Percentiles rank a stretch among this genome's conserved stretches.
These are phyloP conservation scores for Paramecium caudatum DNA, from an alignment of 73 alveolate genomes.

Conservation along the genomic window DNA sequence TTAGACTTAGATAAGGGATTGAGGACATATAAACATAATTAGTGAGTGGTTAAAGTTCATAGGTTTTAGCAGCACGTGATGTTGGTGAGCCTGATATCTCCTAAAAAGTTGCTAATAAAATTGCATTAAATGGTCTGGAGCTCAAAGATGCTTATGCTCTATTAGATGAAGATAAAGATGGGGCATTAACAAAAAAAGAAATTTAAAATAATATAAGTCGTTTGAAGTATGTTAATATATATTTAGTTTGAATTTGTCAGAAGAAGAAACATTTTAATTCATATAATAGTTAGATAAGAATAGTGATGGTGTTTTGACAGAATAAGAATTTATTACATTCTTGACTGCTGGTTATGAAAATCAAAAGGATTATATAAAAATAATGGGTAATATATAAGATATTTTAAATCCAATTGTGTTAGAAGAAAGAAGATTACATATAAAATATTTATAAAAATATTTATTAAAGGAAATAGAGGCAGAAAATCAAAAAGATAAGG, in stretches of 20 bases:
- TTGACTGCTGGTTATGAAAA: neutral
- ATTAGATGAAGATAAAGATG: constrained; percentile 69
- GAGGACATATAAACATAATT: neutral
- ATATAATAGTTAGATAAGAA: constrained; percentile 25
- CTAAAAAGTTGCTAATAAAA: neutral
- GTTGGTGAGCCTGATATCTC: neutral
- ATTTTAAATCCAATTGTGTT: constrained; percentile 30
- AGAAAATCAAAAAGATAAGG: constrained; percentile 13
- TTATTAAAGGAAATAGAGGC: constrained; percentile 1
- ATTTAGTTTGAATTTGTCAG: constrained; percentile 21
- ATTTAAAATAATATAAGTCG: constrained; percentile 32
- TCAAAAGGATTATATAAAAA: neutral
- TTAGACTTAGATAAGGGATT: neutral
- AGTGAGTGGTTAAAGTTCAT: neutral
- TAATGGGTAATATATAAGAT: constrained; percentile 41
- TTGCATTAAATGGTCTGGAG: constrained; percentile 33
- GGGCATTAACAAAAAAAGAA: constrained; percentile 60
- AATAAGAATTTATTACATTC: constrained; percentile 25
- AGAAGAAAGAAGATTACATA: constrained; percentile 55
- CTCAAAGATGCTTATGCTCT: constrained; percentile 50
- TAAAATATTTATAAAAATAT: constrained; percentile 45
- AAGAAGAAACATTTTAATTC: constrained; percentile 28
- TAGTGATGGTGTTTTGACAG: constrained; percentile 58
- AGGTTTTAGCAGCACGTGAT: neutral
- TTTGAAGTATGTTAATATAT: neutral